Evolutionary conservation across 1,284 basidiomycete genomes (phyloP).

Genomic region (Ganoderma meredithae): DNA sequence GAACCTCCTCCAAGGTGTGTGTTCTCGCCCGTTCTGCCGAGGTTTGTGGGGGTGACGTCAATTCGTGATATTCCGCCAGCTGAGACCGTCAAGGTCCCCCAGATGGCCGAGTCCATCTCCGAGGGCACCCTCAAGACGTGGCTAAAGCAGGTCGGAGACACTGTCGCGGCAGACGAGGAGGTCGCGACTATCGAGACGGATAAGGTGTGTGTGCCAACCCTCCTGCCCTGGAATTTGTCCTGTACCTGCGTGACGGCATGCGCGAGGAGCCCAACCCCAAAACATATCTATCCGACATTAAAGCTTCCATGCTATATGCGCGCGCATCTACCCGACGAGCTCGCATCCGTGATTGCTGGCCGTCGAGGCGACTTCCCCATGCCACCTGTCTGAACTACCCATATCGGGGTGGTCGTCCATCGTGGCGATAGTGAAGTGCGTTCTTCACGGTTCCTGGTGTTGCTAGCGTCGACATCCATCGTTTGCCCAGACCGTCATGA

Average conservation of each 20-base stretch:
- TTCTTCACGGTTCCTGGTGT: neutral
- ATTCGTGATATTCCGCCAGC: constrained; percentile 48
- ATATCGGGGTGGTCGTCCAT: neutral
- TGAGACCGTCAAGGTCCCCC: constrained; percentile 95
- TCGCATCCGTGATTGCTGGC: neutral
- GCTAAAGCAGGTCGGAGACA: constrained; percentile 94
- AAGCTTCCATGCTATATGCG: neutral
- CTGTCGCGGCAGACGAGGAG: constrained; percentile 93
- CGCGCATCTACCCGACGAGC: neutral
- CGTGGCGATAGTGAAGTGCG: neutral
- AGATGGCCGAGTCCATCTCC: constrained; percentile 99
- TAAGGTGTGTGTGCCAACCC: constrained; percentile 68
- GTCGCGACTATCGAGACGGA: constrained; percentile 99
- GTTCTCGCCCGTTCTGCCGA: neutral
- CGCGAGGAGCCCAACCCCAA: neutral
- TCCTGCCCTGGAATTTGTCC: neutral
- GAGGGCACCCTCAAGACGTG: constrained; percentile 98
- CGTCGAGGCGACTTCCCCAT: neutral
- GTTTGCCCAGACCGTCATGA: neutral
- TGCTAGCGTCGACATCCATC: neutral
- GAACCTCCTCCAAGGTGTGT: constrained; percentile 70
- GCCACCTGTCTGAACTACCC: neutral
- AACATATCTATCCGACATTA: constrained; percentile 7
- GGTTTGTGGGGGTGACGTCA: constrained; percentile 25
- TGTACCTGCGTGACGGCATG: neutral